Percentiles rank a stretch among this genome's conserved stretches.
These are phyloP conservation scores for Podospora conica DNA, from an alignment of 495 filamentous ascomycete species.

Conservation along the genomic window DNA sequence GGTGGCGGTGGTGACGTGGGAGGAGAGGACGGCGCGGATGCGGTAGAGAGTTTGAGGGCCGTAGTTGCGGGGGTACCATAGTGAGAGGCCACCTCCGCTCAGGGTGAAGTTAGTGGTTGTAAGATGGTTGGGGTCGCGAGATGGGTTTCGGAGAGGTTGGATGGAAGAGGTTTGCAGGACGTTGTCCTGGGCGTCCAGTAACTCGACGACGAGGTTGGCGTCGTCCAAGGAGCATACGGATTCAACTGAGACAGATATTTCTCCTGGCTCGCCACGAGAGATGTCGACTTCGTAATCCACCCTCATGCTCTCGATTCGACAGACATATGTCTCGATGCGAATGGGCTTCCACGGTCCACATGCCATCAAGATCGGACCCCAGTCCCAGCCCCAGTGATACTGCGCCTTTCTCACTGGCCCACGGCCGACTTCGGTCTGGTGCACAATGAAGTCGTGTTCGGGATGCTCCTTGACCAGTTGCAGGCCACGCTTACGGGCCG, in stretches of 20 bases:
- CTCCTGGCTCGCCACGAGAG: slow-evolving; percentile 19
- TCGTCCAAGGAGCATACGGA: neutral
- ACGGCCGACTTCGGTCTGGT: slow-evolving; percentile 40
- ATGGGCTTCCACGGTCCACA: slow-evolving; percentile 71
- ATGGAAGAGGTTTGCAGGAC: neutral
- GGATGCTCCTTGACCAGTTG: slow-evolving; percentile 36
- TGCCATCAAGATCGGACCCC: slow-evolving; percentile 67
- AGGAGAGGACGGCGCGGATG: slow-evolving; percentile 37
- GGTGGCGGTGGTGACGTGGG: slow-evolving; percentile 27
- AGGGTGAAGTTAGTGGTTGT: neutral
- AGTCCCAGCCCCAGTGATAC: slow-evolving; percentile 65
- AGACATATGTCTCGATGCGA: slow-evolving; percentile 54
- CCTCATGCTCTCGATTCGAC: slow-evolving; percentile 51
- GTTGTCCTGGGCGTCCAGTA: neutral
- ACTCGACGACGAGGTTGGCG: neutral
- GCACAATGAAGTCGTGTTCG: slow-evolving; percentile 42
- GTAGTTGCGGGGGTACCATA: slow-evolving; percentile 48
- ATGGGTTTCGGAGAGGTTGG: neutral
- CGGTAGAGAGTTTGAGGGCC: slow-evolving; percentile 59
- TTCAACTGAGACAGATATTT: slow-evolving; percentile 35
- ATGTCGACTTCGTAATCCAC: slow-evolving; percentile 40
- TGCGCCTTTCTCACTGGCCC: slow-evolving; percentile 43
- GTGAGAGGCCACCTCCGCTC: slow-evolving; percentile 29
- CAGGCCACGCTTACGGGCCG: slow-evolving; percentile 35
- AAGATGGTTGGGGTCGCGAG: neutral